These are phyloP conservation scores for Proliferodiscus dingleyae DNA, from an alignment of 2,329 filamentous ascomycete species.

Conservation along the genomic window DNA sequence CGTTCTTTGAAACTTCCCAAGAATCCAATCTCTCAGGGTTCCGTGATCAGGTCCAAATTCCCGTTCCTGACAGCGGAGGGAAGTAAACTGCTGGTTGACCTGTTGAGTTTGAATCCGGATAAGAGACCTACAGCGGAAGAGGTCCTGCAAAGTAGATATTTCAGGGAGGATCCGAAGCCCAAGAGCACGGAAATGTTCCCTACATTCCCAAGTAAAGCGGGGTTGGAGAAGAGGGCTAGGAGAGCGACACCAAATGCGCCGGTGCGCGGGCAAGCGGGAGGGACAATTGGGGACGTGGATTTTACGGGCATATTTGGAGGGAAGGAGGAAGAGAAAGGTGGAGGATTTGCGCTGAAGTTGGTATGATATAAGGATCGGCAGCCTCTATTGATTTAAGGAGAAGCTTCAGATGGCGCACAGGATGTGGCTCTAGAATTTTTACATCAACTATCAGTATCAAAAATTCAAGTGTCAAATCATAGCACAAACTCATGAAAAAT, in stretches of 20 bases:
- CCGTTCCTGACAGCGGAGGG: conserved; percentile 76
- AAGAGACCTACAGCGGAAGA: conserved; percentile 65
- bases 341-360: conserved; percentile 63
- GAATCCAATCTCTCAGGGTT: conserved; percentile 35
- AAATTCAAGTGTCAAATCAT: neutral
- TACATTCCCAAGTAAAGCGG: conserved; percentile 92
- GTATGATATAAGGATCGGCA: conserved; percentile 31
- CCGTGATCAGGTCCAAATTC: conserved; percentile 70
- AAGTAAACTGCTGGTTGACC: conserved; percentile 58
- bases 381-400: no score
- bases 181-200: conserved; percentile 93
- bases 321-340: conserved; percentile 59
- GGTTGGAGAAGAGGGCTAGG: conserved; percentile 74
- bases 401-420: no score
- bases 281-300: conserved; percentile 50
- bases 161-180: conserved; percentile 80
- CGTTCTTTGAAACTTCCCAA: conserved; percentile 67
- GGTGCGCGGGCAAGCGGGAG: conserved; percentile 60
- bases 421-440: no score
- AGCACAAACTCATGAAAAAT: neutral
- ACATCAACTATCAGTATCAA: no score
- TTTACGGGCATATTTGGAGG: conserved; percentile 67
- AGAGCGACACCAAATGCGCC: conserved; percentile 79
- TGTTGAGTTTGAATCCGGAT: conserved; percentile 72
- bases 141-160: conserved; percentile 78